Evolutionary conservation across 2,329 filamentous ascomycete genomes (phyloP).

Genomic region (Aspergillus thermomutatus): DNA sequence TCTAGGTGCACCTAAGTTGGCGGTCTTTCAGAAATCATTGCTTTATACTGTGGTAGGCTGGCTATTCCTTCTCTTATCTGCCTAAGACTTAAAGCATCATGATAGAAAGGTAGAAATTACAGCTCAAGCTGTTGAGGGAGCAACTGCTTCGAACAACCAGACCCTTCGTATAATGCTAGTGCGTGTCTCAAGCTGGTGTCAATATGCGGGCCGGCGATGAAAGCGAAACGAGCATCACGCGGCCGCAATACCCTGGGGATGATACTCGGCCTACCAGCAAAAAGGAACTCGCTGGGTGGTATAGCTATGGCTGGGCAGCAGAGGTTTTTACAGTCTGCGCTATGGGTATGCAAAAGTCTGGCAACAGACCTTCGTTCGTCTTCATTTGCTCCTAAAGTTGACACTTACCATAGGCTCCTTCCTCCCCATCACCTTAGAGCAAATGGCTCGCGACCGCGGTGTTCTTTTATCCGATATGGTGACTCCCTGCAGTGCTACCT

Average conservation of each 20-base stretch:
- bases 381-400: slow-evolving; percentile 12
- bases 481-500: slow-evolving; percentile 68
- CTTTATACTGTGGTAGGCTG: too few species aligned
- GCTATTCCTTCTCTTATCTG: too few species aligned
- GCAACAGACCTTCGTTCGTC: background rate
- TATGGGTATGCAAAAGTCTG: slow-evolving; percentile 50
- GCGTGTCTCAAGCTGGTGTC: slow-evolving; percentile 31
- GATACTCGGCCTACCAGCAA: slow-evolving; percentile 83
- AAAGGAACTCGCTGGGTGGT: slow-evolving; percentile 91
- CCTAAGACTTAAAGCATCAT: too few species aligned
- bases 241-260: slow-evolving; percentile 69
- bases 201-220: slow-evolving; percentile 32
- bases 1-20: too few species aligned
- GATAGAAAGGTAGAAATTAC: too few species aligned
- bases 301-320: slow-evolving; percentile 91
- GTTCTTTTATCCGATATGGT: slow-evolving; percentile 75
- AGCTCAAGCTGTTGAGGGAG: background rate
- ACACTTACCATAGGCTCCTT: slow-evolving; percentile 66
- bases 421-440: slow-evolving; percentile 92
- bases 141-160: background rate
- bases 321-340: slow-evolving; percentile 96
- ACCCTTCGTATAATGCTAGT: background rate
- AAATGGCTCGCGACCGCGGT: slow-evolving; percentile 86
- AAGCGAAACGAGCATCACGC: slow-evolving; percentile 24
- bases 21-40: too few species aligned